Evolutionary conservation across 805 yeast genomes (phyloP).

Genomic region (Spathaspora boniae): DNA sequence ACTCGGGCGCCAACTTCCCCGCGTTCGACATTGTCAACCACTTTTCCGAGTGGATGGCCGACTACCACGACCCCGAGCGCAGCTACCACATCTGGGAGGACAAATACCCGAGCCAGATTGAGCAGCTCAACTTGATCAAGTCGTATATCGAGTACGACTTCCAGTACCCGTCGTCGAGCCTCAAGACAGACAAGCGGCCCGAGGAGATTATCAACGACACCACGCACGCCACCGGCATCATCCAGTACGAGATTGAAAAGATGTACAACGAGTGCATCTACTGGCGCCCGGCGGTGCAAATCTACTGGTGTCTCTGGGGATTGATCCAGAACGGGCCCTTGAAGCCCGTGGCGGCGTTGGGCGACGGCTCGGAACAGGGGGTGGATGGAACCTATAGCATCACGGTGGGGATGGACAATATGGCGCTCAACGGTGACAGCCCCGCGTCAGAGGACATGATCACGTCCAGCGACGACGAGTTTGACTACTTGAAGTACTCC

Average conservation of each 20-base stretch:
- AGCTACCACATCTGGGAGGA: slow-evolving; percentile 52
- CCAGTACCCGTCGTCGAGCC: slow-evolving; percentile 31
- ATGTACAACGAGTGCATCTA: slow-evolving; percentile 61
- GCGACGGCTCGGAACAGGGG: slow-evolving; percentile 22
- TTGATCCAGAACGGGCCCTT: slow-evolving; percentile 67
- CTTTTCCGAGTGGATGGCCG: slow-evolving; percentile 95
- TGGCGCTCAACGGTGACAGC: slow-evolving; percentile 19
- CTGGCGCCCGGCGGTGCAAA: slow-evolving; percentile 80
- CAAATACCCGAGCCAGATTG: slow-evolving; percentile 63
- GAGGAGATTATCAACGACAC: slow-evolving; percentile 8
- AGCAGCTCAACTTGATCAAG: slow-evolving; percentile 66
- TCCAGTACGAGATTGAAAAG: slow-evolving; percentile 43
- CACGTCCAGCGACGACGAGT: slow-evolving; percentile 52
- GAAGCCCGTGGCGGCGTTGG: slow-evolving; percentile 15
- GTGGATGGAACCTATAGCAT: slow-evolving; percentile 39
- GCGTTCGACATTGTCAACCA: slow-evolving; percentile 92
- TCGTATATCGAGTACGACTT: slow-evolving; percentile 71
- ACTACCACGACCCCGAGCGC: slow-evolving; percentile 63
- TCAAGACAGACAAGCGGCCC: slow-evolving; percentile 16
- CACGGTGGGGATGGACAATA: slow-evolving; percentile 47
- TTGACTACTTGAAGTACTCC: slow-evolving; percentile 75
- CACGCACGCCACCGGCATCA: slow-evolving; percentile 22
- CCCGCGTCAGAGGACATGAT: slow-evolving; percentile 20
- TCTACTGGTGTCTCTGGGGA: slow-evolving; percentile 92
- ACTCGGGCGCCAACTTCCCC: slow-evolving; percentile 85